Conservation (phyloP, 345 rosid species). For the Salix suchowensis region DNA sequence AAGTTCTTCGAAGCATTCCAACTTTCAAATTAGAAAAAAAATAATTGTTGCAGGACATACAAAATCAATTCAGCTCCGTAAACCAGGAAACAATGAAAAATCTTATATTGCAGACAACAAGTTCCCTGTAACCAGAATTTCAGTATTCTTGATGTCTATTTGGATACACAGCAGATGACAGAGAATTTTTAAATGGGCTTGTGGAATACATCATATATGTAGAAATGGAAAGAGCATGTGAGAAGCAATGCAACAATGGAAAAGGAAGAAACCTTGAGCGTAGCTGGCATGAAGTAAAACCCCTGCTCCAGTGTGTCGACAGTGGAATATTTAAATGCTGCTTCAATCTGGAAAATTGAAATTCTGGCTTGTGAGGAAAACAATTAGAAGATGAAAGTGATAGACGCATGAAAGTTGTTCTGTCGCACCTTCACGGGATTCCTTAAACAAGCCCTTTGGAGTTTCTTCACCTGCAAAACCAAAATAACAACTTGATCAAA, state of each 20-base stretch:
- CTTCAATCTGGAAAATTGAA: slow-evolving; percentile 63
- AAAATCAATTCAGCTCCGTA: no score
- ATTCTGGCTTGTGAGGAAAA: slow-evolving; percentile 10
- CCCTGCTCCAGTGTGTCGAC: slow-evolving; percentile 89
- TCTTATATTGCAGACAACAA: no score
- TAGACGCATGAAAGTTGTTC: background rate
- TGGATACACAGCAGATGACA: no score
- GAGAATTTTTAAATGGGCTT: no score
- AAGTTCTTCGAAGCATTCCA: no score
- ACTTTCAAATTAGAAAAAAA: no score
- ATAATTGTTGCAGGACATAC: no score
- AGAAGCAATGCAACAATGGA: slow-evolving; percentile 1
- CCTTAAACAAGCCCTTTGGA: slow-evolving; percentile 84
- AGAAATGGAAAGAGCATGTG: background rate
- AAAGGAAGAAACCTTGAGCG: slow-evolving; percentile 60
- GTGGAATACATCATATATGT: no score
- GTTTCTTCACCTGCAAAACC: slow-evolving; percentile 67
- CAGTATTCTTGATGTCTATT: no score
- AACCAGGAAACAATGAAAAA: no score
- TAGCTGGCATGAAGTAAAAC: slow-evolving; percentile 67
- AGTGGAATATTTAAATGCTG: slow-evolving; percentile 87
- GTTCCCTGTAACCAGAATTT: no score
- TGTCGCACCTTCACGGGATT: slow-evolving; percentile 81
- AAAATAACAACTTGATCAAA: slow-evolving; percentile 15
- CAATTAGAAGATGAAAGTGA: background rate